Conservation (phyloP, 768 basidiomycete genomes). For the Termitomyces sp. region DNA sequence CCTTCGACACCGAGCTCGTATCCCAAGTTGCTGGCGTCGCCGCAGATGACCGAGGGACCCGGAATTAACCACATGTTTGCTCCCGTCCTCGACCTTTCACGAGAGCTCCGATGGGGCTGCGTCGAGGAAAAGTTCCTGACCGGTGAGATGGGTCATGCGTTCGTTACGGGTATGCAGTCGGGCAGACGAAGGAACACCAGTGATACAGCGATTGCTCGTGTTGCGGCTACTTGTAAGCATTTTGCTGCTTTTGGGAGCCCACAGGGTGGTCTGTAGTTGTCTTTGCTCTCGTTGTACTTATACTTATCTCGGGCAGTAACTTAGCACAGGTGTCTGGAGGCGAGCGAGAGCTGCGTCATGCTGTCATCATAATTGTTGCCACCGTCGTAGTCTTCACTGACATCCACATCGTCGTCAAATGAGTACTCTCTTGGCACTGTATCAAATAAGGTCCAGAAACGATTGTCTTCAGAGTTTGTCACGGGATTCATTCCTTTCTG, state of each 20-base stretch:
- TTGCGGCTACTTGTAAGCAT: constrained; percentile 72
- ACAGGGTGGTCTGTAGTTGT: constrained; percentile 59
- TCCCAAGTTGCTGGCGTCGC: constrained; percentile 47
- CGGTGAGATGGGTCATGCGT: constrained; percentile 59
- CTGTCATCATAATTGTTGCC: too few relatives aligned
- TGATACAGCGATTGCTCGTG: constrained; percentile 48
- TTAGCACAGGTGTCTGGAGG: constrained; percentile 62
- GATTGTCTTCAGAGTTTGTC: too few relatives aligned
- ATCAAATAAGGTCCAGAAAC: too few relatives aligned
- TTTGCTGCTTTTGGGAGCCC: constrained; percentile 68
- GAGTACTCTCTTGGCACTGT: too few relatives aligned
- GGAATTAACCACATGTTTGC: constrained; percentile 62
- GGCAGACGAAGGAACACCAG: constrained; percentile 54
- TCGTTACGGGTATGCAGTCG: constrained; percentile 54
- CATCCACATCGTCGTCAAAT: too few relatives aligned
- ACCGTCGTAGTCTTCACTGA: too few relatives aligned
- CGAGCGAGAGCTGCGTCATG: constrained; percentile 56
- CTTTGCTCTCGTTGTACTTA: neutral
- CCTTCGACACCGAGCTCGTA: constrained; percentile 53
- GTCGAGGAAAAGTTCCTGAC: constrained; percentile 69
- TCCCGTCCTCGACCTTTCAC: constrained; percentile 62
- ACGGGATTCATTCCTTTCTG: too few relatives aligned
- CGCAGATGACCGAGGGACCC: constrained; percentile 54
- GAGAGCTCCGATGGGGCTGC: constrained; percentile 67
- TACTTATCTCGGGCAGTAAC: constrained; percentile 37